These are phyloP conservation scores for Rubia tinctorum DNA, from an alignment of 305 asterid species.

Conservation along the genomic window DNA sequence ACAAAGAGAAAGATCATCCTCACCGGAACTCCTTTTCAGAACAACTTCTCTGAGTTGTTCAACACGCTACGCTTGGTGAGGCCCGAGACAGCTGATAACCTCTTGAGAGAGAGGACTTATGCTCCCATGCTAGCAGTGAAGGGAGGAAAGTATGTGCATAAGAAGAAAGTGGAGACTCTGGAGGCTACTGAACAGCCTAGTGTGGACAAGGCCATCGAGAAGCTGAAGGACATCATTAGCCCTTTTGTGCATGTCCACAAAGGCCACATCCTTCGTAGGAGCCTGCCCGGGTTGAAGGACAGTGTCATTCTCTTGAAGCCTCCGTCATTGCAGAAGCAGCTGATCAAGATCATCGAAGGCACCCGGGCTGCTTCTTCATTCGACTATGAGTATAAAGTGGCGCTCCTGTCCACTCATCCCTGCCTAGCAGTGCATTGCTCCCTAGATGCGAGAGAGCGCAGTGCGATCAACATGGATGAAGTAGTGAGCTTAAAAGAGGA, in stretches of 20 bases:
- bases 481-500: constrained; percentile 27
- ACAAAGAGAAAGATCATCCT: constrained; percentile 54
- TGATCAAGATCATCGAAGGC: constrained; percentile 36
- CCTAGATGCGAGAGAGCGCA: constrained; percentile 16
- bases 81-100: constrained; percentile 44
- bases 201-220: constrained; percentile 31
- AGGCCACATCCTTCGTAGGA: constrained; percentile 49
- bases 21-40: constrained; percentile 83
- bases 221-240: constrained; percentile 38
- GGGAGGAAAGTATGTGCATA: constrained; percentile 6
- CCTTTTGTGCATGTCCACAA: constrained; percentile 66
- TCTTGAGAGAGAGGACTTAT: constrained; percentile 27
- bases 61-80: constrained; percentile 59
- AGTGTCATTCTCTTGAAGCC: constrained; percentile 61
- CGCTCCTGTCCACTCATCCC: constrained; percentile 63
- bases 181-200: constrained; percentile 11
- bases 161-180: constrained; percentile 16
- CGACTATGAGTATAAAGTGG: constrained; percentile 36
- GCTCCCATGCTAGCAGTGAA: constrained; percentile 24
- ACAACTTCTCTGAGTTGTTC: constrained; percentile 62
- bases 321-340: constrained; percentile 38
- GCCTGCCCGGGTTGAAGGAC: constrained; percentile 63
- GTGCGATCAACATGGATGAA: constrained; percentile 26
- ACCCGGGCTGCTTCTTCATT: constrained; percentile 20
- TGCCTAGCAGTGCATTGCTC: constrained; percentile 29